phyloP scores from a whole-genome alignment of 345 rosid genomes.

The Citrus mangshanensis region DNA sequence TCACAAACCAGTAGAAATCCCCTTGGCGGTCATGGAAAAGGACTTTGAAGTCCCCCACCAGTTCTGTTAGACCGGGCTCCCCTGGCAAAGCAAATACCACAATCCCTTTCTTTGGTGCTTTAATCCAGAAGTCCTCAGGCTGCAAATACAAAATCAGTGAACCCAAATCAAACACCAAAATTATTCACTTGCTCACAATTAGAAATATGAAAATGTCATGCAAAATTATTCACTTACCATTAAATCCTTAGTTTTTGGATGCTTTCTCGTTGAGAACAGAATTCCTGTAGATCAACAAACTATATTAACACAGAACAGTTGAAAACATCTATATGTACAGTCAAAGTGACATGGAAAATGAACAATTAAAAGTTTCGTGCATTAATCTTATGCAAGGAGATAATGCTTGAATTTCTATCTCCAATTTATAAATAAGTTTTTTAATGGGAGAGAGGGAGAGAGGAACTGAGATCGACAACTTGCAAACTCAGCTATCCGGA shows the following conservation, averaged over 20 bases:
- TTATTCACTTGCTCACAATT: slow-evolving; percentile 4
- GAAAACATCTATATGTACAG: slow-evolving; percentile 8
- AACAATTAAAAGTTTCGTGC: neutral
- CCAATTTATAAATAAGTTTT: neutral
- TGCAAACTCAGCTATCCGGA: neutral
- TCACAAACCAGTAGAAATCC: slow-evolving; percentile 82
- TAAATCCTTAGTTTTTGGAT: slow-evolving; percentile 78
- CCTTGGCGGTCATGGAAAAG: slow-evolving; percentile 90
- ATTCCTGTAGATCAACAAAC: slow-evolving; percentile 35
- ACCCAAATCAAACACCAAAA: slow-evolving; percentile 12
- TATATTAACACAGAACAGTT: neutral
- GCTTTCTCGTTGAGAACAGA: slow-evolving; percentile 74
- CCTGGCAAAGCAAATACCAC: slow-evolving; percentile 93
- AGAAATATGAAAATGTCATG: neutral
- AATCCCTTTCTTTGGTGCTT: slow-evolving; percentile 83
- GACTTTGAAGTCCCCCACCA: slow-evolving; percentile 82
- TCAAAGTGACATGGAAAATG: neutral
- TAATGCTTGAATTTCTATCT: neutral
- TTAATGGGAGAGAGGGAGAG: too few species aligned
- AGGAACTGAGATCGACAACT: neutral
- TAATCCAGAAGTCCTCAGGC: slow-evolving; percentile 97
- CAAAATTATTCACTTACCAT: slow-evolving; percentile 39
- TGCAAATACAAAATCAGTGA: slow-evolving; percentile 20
- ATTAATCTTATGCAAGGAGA: neutral
- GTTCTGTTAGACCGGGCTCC: slow-evolving; percentile 83